Conservation (phyloP, 306 rosid genomes). For the Hippophae tibetana region DNA sequence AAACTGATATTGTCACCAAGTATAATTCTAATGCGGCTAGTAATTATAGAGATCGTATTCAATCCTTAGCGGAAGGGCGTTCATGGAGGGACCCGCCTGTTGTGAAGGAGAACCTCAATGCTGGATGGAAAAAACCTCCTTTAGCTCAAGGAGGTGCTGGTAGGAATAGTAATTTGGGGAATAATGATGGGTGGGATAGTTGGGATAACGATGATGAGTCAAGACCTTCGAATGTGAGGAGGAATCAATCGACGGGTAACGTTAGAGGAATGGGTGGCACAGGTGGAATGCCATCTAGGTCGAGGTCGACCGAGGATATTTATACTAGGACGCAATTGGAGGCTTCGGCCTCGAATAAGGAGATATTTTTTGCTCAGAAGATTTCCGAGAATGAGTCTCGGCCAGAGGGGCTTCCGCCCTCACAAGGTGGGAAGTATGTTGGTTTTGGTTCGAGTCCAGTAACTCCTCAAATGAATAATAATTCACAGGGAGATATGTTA, state of each 20-base stretch:
- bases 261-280: constrained; percentile 37
- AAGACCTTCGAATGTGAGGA: constrained; percentile 54
- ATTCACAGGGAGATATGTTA: constrained; percentile 52
- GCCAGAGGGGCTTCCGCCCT: constrained; percentile 83
- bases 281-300: constrained; percentile 37
- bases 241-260: constrained; percentile 75
- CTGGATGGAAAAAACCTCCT: constrained; percentile 59
- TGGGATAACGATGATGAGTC: constrained; percentile 69
- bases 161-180: constrained; percentile 16
- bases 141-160: constrained; percentile 32
- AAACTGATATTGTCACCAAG: constrained; percentile 75
- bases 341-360: constrained; percentile 85
- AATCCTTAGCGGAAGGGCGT: constrained; percentile 79
- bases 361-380: constrained; percentile 54
- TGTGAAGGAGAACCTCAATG: constrained; percentile 48
- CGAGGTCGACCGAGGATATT: constrained; percentile 79
- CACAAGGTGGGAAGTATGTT: constrained; percentile 95
- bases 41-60: constrained; percentile 78
- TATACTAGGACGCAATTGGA: constrained; percentile 59
- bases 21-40: constrained; percentile 80
- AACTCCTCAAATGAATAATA: constrained; percentile 35
- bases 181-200: constrained; percentile 62
- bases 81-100: constrained; percentile 92
- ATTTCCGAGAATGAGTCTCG: constrained; percentile 59
- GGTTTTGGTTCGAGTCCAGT: constrained; percentile 75